These are phyloP conservation scores for Xylaria sp. DNA, from an alignment of 2,329 filamentous ascomycete species.

Conservation along the genomic window DNA sequence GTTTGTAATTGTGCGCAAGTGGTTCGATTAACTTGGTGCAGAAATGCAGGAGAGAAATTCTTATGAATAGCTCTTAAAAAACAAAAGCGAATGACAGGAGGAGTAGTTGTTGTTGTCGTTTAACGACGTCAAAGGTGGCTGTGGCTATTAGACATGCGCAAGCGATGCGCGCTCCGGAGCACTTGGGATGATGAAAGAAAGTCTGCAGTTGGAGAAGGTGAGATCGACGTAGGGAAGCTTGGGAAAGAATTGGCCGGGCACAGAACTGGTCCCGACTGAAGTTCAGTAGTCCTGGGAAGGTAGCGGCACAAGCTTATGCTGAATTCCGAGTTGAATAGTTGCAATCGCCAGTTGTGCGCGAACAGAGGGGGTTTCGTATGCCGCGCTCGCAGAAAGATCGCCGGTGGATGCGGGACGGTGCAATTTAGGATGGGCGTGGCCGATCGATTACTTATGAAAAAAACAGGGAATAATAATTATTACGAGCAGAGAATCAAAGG, in stretches of 20 bases:
- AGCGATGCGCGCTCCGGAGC: neutral
- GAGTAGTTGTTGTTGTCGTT: slow-evolving; percentile 28
- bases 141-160: slow-evolving; percentile 16
- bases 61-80: slow-evolving; percentile 10
- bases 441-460: slow-evolving; percentile 24
- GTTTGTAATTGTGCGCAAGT: slow-evolving; percentile 32
- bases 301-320: slow-evolving; percentile 7
- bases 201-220: slow-evolving; percentile 41
- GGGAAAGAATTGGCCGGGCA: slow-evolving; percentile 25
- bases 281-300: slow-evolving; percentile 1
- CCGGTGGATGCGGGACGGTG: slow-evolving; percentile 1
- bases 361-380: slow-evolving; percentile 17
- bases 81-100: slow-evolving; percentile 30
- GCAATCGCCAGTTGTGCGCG: slow-evolving; percentile 5
- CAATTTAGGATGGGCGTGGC: slow-evolving; percentile 8
- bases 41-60: slow-evolving; percentile 34
- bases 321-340: slow-evolving; percentile 10
- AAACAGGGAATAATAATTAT: slow-evolving; percentile 26
- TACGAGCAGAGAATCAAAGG: slow-evolving; percentile 33
- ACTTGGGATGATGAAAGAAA: slow-evolving; percentile 38
- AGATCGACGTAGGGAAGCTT: slow-evolving; percentile 19
- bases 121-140: slow-evolving; percentile 20
- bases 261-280: slow-evolving; percentile 2
- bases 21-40: slow-evolving; percentile 36
- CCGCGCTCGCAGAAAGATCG: slow-evolving; percentile 9